Conservation (phyloP, 2,329 filamentous ascomycete species). For the Phyllosticta citrichinensis region DNA sequence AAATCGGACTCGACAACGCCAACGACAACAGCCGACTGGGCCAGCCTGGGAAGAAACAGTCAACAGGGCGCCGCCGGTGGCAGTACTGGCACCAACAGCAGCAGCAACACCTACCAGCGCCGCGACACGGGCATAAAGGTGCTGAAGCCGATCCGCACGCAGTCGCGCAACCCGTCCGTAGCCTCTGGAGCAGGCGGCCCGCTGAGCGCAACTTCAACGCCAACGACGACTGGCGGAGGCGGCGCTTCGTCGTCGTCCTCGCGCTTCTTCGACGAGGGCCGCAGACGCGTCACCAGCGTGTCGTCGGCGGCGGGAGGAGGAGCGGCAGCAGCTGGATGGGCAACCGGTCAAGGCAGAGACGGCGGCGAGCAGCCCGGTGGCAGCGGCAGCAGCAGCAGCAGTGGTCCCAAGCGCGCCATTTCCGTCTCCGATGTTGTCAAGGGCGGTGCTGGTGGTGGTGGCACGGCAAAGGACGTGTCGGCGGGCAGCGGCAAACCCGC, state of each 20-base stretch:
- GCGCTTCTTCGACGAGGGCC: conserved; percentile 41
- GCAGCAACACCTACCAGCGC: conserved; percentile 56
- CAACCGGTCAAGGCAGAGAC: not conserved
- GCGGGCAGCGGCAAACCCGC: not conserved
- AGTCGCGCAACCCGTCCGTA: conserved; percentile 37
- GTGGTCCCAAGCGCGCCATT: conserved; percentile 2
- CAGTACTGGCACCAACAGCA: conserved; percentile 43
- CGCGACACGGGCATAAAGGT: conserved; percentile 78
- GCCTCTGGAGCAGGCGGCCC: conserved; percentile 14
- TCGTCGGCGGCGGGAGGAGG: conserved; percentile 10
- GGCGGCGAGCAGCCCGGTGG: not conserved
- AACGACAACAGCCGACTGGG: conserved; percentile 38
- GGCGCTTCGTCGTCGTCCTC: not conserved
- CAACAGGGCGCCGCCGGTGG: not conserved
- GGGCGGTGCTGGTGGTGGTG: not conserved
- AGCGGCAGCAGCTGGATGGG: conserved; percentile 11
- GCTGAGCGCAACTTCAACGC: conserved; percentile 20
- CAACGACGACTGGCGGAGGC: conserved; percentile 14
- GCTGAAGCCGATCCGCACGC: conserved; percentile 64
- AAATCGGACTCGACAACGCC: conserved; percentile 14
- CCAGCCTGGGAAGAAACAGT: conserved; percentile 22
- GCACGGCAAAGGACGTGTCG: not conserved
- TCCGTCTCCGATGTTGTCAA: conserved; percentile 1
- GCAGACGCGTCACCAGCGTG: conserved; percentile 19
- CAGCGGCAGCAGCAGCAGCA: not conserved